Conservation (phyloP, 208 protist genomes). For the Trypanosomatidae sp. region DNA sequence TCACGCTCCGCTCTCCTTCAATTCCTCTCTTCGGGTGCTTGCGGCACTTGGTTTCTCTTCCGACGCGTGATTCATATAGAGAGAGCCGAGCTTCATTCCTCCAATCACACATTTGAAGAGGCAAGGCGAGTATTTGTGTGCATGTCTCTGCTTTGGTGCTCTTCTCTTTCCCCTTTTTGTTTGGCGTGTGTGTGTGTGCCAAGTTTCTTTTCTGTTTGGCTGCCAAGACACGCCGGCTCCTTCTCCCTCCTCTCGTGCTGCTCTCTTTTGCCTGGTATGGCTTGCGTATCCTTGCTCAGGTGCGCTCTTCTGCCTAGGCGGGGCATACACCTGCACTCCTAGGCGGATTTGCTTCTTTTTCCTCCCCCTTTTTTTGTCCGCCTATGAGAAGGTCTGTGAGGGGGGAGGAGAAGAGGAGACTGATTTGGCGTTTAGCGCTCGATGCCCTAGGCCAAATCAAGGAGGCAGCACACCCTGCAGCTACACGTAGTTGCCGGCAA, state of each 20-base stretch:
- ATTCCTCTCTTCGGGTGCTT: not conserved
- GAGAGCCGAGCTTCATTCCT: not conserved
- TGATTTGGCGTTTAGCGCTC: no score
- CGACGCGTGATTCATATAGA: not conserved
- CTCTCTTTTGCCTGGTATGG: constrained; percentile 1
- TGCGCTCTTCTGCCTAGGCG: no score
- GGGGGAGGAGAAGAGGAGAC: no score
- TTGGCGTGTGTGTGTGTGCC: constrained; percentile 11
- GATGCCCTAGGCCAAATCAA: no score
- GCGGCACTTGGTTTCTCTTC: not conserved
- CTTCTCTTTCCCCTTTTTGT: not conserved
- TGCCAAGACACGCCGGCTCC: not conserved
- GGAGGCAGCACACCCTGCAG: no score
- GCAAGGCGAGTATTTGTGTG: not conserved
- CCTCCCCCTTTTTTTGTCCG: no score
- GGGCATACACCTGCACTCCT: no score
- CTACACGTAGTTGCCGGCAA: no score
- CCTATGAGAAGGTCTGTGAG: no score
- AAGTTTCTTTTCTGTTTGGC: not conserved
- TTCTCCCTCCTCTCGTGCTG: not conserved
- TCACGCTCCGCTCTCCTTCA: not conserved
- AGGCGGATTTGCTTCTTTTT: no score
- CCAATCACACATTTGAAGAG: not conserved
- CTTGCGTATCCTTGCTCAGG: no score
- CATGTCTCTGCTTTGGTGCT: constrained; percentile 21